Base-by-base conservation (phyloP, 2,329 filamentous ascomycete species). In the Sporothrix inflata region DNA sequence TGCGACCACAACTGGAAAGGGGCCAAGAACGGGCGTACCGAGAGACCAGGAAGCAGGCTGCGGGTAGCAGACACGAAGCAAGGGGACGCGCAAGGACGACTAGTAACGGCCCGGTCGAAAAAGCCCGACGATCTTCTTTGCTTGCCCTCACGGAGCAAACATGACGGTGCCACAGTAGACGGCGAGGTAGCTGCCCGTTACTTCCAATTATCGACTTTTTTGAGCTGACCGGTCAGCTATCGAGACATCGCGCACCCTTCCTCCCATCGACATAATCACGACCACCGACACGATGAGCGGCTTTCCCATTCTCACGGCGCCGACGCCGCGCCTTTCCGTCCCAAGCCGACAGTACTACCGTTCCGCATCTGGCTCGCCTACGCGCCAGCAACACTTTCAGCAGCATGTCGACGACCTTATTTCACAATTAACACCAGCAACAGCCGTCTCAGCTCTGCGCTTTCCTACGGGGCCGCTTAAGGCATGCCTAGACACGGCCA, bases 401-500 rank as follows among this genome's bases (percentile, higher is more conserved):
- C 74, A 74, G 4, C 72, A 55, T 40, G 67, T 69, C 67, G 88
- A 91, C 77, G 88, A 91, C 75, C 83, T 92, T 49, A 84, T 92
- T 72, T 82, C 85, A 73, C 85, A 88, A 76, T 83, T 93, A 38
- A 86, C 87, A 4, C 91, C 91, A 1, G 82, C 86, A 49, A 85
- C 85, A 38, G 90, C 87, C 34, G 82, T 91, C 73, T 86, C 90
- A 73, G 86, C 89, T 19, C 86, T 93, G 75, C 84, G 84, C 63
- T 82, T 83, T 66, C 85, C 86, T 24, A 84, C 83, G 4, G 87
- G 86, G 47, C 79, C 84, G 55, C 79, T 91, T 21, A 86, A 86
- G 77, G 78, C 81, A 63, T 92, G 89, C 78, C 86, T 94, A 73
- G 87, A 90, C 73, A 84, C 83, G 47, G 88, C 91, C 19, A 90